Base-by-base conservation (phyloP, 208 protist species). In the Crithidia mellificae region DNA sequence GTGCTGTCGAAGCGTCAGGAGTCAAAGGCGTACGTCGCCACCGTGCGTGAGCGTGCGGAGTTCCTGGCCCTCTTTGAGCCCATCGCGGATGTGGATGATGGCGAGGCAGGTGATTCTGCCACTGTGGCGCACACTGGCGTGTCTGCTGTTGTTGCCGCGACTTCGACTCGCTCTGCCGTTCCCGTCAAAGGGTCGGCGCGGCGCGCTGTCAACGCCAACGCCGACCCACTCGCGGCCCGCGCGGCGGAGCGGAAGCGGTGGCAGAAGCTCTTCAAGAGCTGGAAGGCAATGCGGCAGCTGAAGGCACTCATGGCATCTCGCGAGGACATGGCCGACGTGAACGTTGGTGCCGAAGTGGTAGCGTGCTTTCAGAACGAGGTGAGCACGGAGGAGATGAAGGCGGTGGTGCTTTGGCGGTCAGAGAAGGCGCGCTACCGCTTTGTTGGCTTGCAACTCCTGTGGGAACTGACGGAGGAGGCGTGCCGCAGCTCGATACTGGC, bases 31-130 rank as follows among this genome's bases (percentile, higher is more conserved):
- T 87, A 76, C 56, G 68, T 93, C 6, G 58, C 77, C 29, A 46
- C 82, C 67, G 56, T 96, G 38, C 89, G 90, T 32, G 59, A 76
- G 30, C 75, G 84, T 1, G 88, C 90, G 24, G 46, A 61, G 36
- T 93, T 97, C 68, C 74, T 97, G 8, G 73, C 83, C 7, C 82
- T 84, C 56, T 97, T 97, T 74, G 88, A 97, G 63, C 76, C 76
- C 44, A 68, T 68, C 25, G 39, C 51, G 22, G 57, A 71, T 15
- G 27, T 71, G 1, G 55, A 72, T 0, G 63, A 69, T 50, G 51
- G 69, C 44, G 70, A 70, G 34, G 20, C 17, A 19, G 52, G n/a
- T 6, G n/a, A n/a, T n/a, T n/a, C n/a, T n/a, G n/a, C n/a, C n/a
- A n/a, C n/a, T n/a, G n/a, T n/a, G n/a, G n/a, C n/a, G n/a, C n/a